Conservation (phyloP, 345 rosid species). For the Corchorus capsularis region DNA sequence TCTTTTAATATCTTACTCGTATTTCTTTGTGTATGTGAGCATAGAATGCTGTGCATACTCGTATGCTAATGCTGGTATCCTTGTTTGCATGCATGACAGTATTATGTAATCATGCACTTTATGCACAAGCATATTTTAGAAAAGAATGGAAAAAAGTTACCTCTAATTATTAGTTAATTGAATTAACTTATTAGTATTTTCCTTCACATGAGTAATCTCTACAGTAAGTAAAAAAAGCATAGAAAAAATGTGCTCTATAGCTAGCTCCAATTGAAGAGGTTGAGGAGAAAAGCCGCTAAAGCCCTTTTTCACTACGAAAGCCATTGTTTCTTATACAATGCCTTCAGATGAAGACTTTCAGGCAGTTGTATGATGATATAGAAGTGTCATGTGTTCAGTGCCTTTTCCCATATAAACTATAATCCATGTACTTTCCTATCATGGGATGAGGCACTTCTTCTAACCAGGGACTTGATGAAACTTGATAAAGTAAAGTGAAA, state of each 20-base stretch:
- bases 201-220: not conserved
- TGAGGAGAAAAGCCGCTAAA: too few species aligned
- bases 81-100: not conserved
- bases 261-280: too few species aligned
- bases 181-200: not conserved
- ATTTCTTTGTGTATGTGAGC: not conserved
- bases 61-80: not conserved
- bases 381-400: not conserved
- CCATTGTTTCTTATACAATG: not conserved
- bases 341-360: constrained; percentile 2
- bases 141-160: not conserved
- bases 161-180: not conserved
- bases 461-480: not conserved
- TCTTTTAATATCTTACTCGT: not conserved
- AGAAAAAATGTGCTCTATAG: too few species aligned
- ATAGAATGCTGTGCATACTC: not conserved
- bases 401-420: not conserved
- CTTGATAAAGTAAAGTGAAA: not conserved
- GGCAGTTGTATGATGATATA: not conserved
- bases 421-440: not conserved
- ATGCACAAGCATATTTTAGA: not conserved
- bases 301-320: too few species aligned
- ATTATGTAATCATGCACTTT: not conserved
- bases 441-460: not conserved
- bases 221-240: too few species aligned